Conservation (phyloP, 2,329 filamentous ascomycete genomes). For the Sporothrix mexicana region DNA sequence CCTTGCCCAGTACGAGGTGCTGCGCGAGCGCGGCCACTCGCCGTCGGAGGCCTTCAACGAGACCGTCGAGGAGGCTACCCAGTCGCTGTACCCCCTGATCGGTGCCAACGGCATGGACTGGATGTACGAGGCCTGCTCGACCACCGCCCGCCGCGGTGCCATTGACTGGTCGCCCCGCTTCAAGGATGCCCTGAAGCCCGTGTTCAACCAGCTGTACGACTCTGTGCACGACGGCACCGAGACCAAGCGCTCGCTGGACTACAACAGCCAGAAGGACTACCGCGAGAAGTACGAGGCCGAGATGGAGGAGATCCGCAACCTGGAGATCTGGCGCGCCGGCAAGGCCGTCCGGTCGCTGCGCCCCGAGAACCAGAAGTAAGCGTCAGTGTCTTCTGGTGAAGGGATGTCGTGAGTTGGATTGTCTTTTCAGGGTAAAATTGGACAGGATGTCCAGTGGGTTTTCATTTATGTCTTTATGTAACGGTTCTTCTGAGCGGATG, state of each 20-base stretch:
- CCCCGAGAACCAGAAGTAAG: conserved; percentile 84
- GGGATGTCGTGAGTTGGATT: neutral
- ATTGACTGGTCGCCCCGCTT: conserved; percentile 98
- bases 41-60: conserved; percentile 99
- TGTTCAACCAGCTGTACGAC: conserved; percentile 97
- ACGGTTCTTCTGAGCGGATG: conserved; percentile 24
- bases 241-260: conserved; percentile 95
- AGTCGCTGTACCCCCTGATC: conserved; percentile 97
- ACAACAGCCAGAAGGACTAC: conserved; percentile 96
- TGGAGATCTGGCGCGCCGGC: conserved; percentile 99
- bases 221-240: conserved; percentile 88
- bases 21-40: conserved; percentile 96
- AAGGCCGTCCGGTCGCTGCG: conserved; percentile 92
- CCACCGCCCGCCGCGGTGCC: conserved; percentile 95
- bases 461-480: conserved; percentile 24
- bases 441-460: neutral
- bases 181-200: conserved; percentile 98
- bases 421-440: neutral
- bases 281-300: conserved; percentile 96
- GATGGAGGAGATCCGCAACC: conserved; percentile 96
- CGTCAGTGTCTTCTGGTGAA: conserved; percentile 37
- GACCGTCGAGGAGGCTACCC: conserved; percentile 99
- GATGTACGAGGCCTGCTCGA: conserved; percentile 99
- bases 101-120: conserved; percentile 99
- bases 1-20: conserved; percentile 99